These are phyloP conservation scores for Fonsecaea nubica DNA, from an alignment of 2,329 filamentous ascomycete species.

Conservation along the genomic window DNA sequence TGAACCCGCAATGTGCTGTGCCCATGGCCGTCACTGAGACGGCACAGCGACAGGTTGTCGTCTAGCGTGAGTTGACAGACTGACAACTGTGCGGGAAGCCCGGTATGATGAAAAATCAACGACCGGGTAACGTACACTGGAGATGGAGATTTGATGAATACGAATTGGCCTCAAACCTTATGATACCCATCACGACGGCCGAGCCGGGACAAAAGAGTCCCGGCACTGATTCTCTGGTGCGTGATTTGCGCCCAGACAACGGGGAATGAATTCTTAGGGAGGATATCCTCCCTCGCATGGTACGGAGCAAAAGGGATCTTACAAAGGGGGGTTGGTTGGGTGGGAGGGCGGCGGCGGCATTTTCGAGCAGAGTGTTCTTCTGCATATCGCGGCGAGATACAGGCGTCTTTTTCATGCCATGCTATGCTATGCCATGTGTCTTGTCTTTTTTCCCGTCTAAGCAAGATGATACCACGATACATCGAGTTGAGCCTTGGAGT, in stretches of 20 bases:
- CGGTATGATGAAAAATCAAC: neutral
- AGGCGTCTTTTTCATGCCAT: slow-evolving; percentile 5
- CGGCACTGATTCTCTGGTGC: neutral
- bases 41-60: slow-evolving; percentile 32
- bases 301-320: neutral
- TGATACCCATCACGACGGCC: neutral
- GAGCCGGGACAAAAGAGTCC: neutral
- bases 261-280: neutral
- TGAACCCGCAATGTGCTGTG: slow-evolving; percentile 33
- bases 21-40: slow-evolving; percentile 31
- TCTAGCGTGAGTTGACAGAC: slow-evolving; percentile 10
- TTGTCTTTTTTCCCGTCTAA: neutral
- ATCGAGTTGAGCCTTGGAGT: slow-evolving; percentile 18
- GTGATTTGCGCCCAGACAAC: neutral
- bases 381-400: neutral
- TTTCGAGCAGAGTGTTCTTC: neutral
- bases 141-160: slow-evolving; percentile 11
- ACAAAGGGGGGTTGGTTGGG: neutral
- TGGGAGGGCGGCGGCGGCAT: neutral
- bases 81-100: neutral
- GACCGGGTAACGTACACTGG: neutral
- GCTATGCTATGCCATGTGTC: neutral
- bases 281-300: neutral
- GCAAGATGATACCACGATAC: slow-evolving; percentile 35
- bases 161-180: neutral